phyloP scores from a whole-genome alignment of 2,329 filamentous ascomycete species.

The Myotisia sp. region DNA sequence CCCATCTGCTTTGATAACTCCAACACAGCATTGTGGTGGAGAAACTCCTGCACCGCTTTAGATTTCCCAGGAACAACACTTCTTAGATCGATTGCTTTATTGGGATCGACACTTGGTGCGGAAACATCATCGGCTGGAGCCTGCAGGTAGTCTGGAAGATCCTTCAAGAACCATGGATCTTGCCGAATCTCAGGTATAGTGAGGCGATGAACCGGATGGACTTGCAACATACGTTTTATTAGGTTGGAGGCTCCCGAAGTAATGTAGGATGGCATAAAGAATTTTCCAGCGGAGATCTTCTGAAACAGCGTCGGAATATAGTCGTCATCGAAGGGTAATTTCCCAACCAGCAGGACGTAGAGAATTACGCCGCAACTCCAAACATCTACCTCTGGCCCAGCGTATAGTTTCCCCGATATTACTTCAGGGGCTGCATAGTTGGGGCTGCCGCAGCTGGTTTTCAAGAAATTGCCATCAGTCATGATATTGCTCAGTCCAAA shows the following conservation, averaged over 20 bases:
- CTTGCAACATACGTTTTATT: slow-evolving; percentile 87
- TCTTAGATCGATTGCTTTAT: slow-evolving; percentile 73
- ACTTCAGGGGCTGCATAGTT: slow-evolving; percentile 98
- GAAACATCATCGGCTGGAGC: slow-evolving; percentile 82
- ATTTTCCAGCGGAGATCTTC: slow-evolving; percentile 90
- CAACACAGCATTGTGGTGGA: slow-evolving; percentile 82
- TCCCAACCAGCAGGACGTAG: slow-evolving; percentile 50
- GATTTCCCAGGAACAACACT: slow-evolving; percentile 69
- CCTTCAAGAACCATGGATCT: slow-evolving; percentile 86
- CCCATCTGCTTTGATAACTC: slow-evolving; percentile 98
- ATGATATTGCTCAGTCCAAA: slow-evolving; percentile 99
- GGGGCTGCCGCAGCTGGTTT: slow-evolving; percentile 93
- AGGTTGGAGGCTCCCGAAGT: slow-evolving; percentile 58
- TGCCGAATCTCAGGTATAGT: slow-evolving; percentile 86
- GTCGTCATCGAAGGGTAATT: slow-evolving; percentile 90
- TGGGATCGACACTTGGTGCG: slow-evolving; percentile 85
- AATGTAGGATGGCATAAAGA: slow-evolving; percentile 83
- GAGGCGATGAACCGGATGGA: slow-evolving; percentile 86
- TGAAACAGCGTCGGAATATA: slow-evolving; percentile 96
- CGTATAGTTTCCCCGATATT: slow-evolving; percentile 93
- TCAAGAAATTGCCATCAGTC: slow-evolving; percentile 98
- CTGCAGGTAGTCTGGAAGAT: slow-evolving; percentile 73
- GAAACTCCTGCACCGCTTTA: slow-evolving; percentile 66
- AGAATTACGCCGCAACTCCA: slow-evolving; percentile 55
- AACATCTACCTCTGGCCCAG: slow-evolving; percentile 92